These are phyloP conservation scores for Plasmodium billcollinsi DNA, from an alignment of 169 alveolate genomes.

Conservation along the genomic window DNA sequence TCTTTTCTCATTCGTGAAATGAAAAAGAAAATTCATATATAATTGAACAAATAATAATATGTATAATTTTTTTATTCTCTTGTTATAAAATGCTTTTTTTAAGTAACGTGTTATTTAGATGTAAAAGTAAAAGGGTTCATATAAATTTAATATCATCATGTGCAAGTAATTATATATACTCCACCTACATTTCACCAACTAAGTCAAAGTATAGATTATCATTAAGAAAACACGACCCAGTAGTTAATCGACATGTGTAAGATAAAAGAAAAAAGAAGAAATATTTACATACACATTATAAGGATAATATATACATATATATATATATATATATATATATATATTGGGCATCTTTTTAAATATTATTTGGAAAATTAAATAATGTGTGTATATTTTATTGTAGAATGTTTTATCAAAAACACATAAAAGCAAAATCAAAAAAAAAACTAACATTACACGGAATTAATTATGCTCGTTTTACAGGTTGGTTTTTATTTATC, in stretches of 20 bases:
- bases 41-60: neutral
- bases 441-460: slow-evolving; percentile 83
- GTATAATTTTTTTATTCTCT: neutral
- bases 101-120: slow-evolving; percentile 80
- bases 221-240: slow-evolving; percentile 88
- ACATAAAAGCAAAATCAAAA: slow-evolving; percentile 46
- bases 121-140: slow-evolving; percentile 88
- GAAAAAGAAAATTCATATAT: neutral
- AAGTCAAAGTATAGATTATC: slow-evolving; percentile 87
- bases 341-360: too few relatives aligned
- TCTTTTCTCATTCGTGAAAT: too few relatives aligned
- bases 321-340: neutral
- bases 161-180: slow-evolving; percentile 85
- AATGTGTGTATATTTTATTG: neutral
- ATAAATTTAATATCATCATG: slow-evolving; percentile 87
- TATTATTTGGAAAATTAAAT: neutral
- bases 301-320: neutral
- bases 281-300: neutral
- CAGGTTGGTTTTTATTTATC: slow-evolving; percentile 40
- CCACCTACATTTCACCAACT: slow-evolving; percentile 88
- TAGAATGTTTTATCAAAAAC: slow-evolving; percentile 70
- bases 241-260: slow-evolving; percentile 89
- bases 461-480: slow-evolving; percentile 83
- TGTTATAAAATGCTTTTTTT: slow-evolving; percentile 82
- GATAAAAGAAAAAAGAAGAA: slow-evolving; percentile 20